Base-by-base conservation (phyloP, 2,329 filamentous ascomycete genomes). In the Penicillium sp. region DNA sequence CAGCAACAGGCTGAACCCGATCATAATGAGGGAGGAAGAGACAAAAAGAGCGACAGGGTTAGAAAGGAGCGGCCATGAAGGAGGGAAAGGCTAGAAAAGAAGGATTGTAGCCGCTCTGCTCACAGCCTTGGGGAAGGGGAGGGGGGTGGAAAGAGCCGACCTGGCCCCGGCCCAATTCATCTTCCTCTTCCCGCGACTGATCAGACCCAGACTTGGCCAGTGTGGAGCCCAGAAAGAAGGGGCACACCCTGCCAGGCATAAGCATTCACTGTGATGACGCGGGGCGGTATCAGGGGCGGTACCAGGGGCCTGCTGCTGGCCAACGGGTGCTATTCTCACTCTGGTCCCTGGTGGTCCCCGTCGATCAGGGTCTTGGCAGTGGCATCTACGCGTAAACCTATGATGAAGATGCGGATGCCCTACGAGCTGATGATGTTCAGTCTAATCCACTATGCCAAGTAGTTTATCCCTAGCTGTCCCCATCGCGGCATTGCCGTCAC, bases 11-110 rank as follows among this genome's bases (percentile, higher is more conserved):
- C 51, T 23, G 36, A 15, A 29, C 57, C 57, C 51, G 27, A 59
- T 33, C 57, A 59, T 59, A 24, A 29, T 54, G n/a, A 27, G 49
- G 43, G 24, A 17, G 17, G 21, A 27, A 27, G 36, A 17, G 20
- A 13, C 37, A 21, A 43, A 59, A 57, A 15, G 55, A 59, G 52
- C 37, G 54, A 55, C 54, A 50, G 5, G 34, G 26, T 46, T 48
- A 44, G 30, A 29, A 36, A 34, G 17, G 39, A 48, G 42, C 23
- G 41, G 54, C 52, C 54, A 58, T 55, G 49, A 40, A 48, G 41
- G 39, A 51, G 39, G 3, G 13, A 18, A 23, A 27, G 21, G 17
- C 12, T 13, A 18, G 36, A 23, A 27, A 20, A 17, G 18, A 15
- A 21, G 23, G 21, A 9, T 23, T 24, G 40, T 18, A 43, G 17